Percentiles rank a stretch among this genome's conserved stretches.
phyloP scores from a whole-genome alignment of 495 filamentous ascomycete genomes.

The Xylaria intraflava region DNA sequence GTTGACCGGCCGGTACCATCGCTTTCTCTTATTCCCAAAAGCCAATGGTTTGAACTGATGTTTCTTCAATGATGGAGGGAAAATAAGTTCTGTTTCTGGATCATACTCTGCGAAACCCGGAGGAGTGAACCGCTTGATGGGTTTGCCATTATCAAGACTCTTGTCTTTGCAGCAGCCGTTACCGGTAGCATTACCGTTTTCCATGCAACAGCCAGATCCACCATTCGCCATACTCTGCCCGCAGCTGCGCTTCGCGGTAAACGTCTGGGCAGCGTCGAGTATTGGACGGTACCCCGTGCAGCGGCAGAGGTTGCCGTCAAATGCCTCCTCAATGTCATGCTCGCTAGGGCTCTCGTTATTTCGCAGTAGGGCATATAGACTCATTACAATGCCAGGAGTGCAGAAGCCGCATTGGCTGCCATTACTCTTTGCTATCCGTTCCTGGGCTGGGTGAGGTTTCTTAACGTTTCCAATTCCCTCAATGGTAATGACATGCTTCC shows the following conservation, averaged over 20 bases:
- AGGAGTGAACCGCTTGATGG: conserved; percentile 65
- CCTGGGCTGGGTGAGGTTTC: conserved; percentile 83
- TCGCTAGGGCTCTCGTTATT: conserved; percentile 64
- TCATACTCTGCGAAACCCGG: conserved; percentile 89
- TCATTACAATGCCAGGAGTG: conserved; percentile 97
- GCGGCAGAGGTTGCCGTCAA: conserved; percentile 92
- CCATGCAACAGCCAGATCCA: conserved; percentile 66
- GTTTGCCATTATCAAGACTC: conserved; percentile 39
- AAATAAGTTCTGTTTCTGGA: conserved; percentile 90
- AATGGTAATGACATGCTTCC: conserved; percentile 96
- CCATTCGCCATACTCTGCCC: conserved; percentile 55
- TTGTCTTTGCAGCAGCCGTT: conserved; percentile 54
- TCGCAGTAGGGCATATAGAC: conserved; percentile 73
- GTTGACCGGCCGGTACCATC: conserved; percentile 86
- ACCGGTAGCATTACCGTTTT: conserved; percentile 35
- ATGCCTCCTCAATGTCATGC: conserved; percentile 78
- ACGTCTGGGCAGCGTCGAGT: conserved; percentile 80
- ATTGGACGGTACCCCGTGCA: conserved; percentile 96
- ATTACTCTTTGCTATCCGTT: conserved; percentile 73
- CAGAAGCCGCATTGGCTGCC: conserved; percentile 77
- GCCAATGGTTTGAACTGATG: conserved; percentile 74
- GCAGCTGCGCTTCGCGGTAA: conserved; percentile 49
- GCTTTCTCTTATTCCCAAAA: conserved; percentile 92
- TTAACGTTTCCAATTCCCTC: conserved; percentile 93
- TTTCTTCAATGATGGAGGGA: conserved; percentile 76